These are phyloP conservation scores for Cordyceps tenuipes DNA, from an alignment of 2,329 filamentous ascomycete species.

Conservation along the genomic window DNA sequence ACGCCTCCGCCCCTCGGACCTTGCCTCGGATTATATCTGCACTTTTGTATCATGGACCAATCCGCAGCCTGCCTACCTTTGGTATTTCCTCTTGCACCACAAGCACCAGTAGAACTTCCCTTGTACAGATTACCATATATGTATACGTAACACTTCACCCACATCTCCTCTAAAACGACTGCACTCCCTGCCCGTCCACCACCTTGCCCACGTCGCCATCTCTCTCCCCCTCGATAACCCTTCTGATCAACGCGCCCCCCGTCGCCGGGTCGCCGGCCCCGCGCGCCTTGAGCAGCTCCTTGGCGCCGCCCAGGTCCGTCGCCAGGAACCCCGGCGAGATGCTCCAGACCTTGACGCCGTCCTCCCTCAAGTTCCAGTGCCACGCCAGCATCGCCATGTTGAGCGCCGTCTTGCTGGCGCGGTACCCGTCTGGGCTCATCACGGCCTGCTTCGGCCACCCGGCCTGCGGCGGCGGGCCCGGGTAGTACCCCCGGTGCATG, in stretches of 20 bases:
- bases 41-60: background rate
- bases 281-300: slow-evolving; percentile 16
- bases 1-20: background rate
- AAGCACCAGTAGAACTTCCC: background rate
- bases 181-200: slow-evolving; percentile 16
- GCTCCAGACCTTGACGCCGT: slow-evolving; percentile 33
- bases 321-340: slow-evolving; percentile 33
- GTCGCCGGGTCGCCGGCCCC: slow-evolving; percentile 25
- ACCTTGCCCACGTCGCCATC: slow-evolving; percentile 33
- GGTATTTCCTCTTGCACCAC: background rate
- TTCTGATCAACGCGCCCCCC: slow-evolving; percentile 29
- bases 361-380: slow-evolving; percentile 27
- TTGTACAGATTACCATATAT: too few species aligned
- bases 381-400: slow-evolving; percentile 43
- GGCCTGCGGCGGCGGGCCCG: slow-evolving; percentile 12
- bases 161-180: background rate
- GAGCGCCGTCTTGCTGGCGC: slow-evolving; percentile 34
- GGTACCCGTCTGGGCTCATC: slow-evolving; percentile 23
- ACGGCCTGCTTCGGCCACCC: slow-evolving; percentile 27
- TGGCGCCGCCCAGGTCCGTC: slow-evolving; percentile 27
- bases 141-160: background rate
- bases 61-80: background rate
- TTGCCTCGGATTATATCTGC: background rate
- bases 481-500: slow-evolving; percentile 13
- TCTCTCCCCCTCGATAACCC: slow-evolving; percentile 32